These are phyloP conservation scores for Alternaria panax DNA, from an alignment of 2,329 filamentous ascomycete species.

Conservation along the genomic window DNA sequence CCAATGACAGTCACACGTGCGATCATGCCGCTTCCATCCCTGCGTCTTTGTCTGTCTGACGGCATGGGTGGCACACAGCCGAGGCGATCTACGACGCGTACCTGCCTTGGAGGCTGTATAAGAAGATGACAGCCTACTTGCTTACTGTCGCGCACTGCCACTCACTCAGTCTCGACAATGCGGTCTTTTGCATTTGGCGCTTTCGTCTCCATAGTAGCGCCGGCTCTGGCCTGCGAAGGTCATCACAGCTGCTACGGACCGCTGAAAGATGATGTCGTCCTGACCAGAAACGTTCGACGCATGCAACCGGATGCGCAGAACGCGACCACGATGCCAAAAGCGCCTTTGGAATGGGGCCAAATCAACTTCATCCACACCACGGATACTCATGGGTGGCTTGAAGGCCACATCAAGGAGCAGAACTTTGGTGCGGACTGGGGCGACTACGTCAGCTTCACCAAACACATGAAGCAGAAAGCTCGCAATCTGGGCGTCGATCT, in stretches of 20 bases:
- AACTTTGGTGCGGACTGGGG: conserved; percentile 73
- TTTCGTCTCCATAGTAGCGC: conserved; percentile 15
- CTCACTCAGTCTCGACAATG: conserved; percentile 17
- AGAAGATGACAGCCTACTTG: conserved; percentile 4
- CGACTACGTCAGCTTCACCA: conserved; percentile 68
- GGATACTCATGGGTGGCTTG: conserved; percentile 68
- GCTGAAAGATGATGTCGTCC: conserved; percentile 48
- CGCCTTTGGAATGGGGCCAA: conserved; percentile 66
- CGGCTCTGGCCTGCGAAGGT: conserved; percentile 39
- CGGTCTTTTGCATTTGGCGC: conserved; percentile 10
- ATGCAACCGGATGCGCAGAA: conserved; percentile 57
- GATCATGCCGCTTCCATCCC: conserved; percentile 1
- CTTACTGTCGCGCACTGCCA: background rate
- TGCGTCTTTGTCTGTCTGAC: background rate
- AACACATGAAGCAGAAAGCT: conserved; percentile 67
- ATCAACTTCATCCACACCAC: conserved; percentile 72
- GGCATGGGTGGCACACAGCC: background rate
- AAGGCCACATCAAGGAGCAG: conserved; percentile 66
- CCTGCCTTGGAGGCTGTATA: conserved; percentile 9
- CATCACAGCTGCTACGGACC: conserved; percentile 51
- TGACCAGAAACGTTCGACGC: conserved; percentile 52
- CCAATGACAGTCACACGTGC: conserved; percentile 26
- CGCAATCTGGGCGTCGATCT: conserved; percentile 65
- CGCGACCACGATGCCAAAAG: conserved; percentile 47
- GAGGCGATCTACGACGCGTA: background rate